Evolutionary conservation across 1,284 basidiomycete genomes (phyloP).

Genomic region (Heterobasidion parviporum): DNA sequence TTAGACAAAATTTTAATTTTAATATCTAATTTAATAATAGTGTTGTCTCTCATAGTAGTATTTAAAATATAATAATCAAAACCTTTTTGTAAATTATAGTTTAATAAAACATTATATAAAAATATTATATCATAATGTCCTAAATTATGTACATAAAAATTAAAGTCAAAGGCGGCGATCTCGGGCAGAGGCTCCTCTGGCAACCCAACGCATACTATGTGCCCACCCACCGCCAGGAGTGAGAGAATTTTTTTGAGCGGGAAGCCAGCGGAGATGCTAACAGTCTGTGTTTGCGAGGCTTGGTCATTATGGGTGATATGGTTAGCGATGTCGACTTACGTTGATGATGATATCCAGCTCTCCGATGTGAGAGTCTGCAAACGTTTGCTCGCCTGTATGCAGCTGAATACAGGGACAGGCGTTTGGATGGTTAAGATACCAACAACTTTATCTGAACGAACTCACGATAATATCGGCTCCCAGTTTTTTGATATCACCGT

Average conservation of each 20-base stretch:
- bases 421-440: background rate
- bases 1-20: too few relatives aligned
- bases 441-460: too few relatives aligned
- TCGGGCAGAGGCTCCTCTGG: background rate
- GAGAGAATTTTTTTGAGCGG: background rate
- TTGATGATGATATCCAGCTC: background rate
- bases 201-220: background rate
- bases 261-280: background rate
- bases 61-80: too few relatives aligned
- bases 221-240: background rate
- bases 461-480: background rate
- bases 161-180: constrained; percentile 20
- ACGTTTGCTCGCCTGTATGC: background rate
- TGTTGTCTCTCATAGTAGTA: too few relatives aligned
- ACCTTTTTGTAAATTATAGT: too few relatives aligned
- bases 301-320: background rate
- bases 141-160: too few relatives aligned
- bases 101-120: too few relatives aligned
- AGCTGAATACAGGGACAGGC: background rate
- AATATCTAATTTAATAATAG: too few relatives aligned
- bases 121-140: too few relatives aligned
- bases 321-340: background rate
- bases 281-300: background rate
- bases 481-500: constrained; percentile 26
- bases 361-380: background rate